Evolutionary conservation across 371 early-diverging fungal genomes (phyloP).

Genomic region (Basidiobolus meristosporus): DNA sequence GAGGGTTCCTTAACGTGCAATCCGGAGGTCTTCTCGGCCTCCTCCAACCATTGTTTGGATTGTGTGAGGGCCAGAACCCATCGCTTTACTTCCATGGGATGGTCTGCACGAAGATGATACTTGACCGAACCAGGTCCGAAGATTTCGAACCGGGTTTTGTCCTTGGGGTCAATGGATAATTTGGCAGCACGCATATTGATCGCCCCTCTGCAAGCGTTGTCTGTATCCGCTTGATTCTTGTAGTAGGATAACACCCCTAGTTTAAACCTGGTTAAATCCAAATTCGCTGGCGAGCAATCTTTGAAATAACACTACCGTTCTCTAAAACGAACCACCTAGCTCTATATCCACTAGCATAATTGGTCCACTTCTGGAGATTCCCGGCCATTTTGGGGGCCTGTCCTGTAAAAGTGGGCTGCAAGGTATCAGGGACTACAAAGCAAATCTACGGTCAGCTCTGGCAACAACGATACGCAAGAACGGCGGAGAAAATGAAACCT

Average conservation of each 20-base stretch:
- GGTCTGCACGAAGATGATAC: conserved; percentile 40
- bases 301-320: conserved; percentile 16
- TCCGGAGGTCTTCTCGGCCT: too few species aligned
- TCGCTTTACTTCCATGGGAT: conserved; percentile 44
- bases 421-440: conserved; percentile 4
- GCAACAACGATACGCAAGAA: background rate
- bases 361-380: conserved; percentile 59
- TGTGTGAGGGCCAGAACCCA: conserved; percentile 60
- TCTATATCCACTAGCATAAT: conserved; percentile 65
- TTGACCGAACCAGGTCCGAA: conserved; percentile 44
- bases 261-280: background rate
- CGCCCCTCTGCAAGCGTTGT: conserved; percentile 49
- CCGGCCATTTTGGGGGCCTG: conserved; percentile 27
- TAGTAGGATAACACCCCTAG: conserved; percentile 45
- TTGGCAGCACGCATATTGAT: conserved; percentile 45
- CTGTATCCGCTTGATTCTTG: conserved; percentile 46
- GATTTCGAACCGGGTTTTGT: conserved; percentile 52
- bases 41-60: conserved; percentile 36
- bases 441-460: background rate
- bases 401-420: conserved; percentile 14
- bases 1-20: background rate
- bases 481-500: conserved; percentile 8
- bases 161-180: conserved; percentile 29
- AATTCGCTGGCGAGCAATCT: background rate
- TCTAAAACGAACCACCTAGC: conserved; percentile 59